Base-by-base conservation (phyloP, 805 yeast species). In the Ogataea ganodermae region DNA sequence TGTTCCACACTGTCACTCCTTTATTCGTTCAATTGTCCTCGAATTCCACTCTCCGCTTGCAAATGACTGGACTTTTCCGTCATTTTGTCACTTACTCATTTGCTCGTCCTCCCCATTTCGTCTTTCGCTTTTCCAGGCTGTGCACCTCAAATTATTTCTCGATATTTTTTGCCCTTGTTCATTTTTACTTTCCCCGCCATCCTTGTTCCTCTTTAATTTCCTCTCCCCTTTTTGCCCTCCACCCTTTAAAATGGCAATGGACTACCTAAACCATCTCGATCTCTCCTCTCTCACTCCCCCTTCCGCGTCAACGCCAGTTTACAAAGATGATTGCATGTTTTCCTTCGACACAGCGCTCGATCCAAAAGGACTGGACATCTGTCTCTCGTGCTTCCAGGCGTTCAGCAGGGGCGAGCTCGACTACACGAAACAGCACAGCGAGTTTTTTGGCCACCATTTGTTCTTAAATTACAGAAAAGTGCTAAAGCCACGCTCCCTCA, bases 251-350 rank as follows among this genome's bases (percentile, higher is more conserved):
- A 55, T 55, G 58, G 54, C 50, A 6, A 30, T 55, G 36, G 57
- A 61, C 4, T 55, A 59, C 20, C 39, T 61, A 6, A 41, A 46
- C 8, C 27, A 48, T 2, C 18, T 60, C 6, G 57, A 59, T 31
- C 30, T 53, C n/a, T 9, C 35, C 6, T 30, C 39, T 1, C 36
- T 66, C 9, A 30, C 35, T 5, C 48, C 58, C 4, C 71, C 71
- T 4, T 46, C 55, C 2, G 46, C 69, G 24, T 67, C 70, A 3
- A 51, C 66, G 20, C 70, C 74, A 2, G 80, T 91, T 14, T 83
- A 81, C 59, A 91, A 89, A 61, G 97, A 92, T 69, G 97, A 90
- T 55, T 91, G 97, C 62, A 86, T 86, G 70, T 92, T 79, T 67
- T 85, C 91, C 44, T 92, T 86, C 61, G 92, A 83, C 51, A 81